A percentile compares a stretch with the other conserved stretches of the same genome.
Conservation (phyloP, 2,329 filamentous ascomycete genomes). For the Zarea fungicola region DNA sequence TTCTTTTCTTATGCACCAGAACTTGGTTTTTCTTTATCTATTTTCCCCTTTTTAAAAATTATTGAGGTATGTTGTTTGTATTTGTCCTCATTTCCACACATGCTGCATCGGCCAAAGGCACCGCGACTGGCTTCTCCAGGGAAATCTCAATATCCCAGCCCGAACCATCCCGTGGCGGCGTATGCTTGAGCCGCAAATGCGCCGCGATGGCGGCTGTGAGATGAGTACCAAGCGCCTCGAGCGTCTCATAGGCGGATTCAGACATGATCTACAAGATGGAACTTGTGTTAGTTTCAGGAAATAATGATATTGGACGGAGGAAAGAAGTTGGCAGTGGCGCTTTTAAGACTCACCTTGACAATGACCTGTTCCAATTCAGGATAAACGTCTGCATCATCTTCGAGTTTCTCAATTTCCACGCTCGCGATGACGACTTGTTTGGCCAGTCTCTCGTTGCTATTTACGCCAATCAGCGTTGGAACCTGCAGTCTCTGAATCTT, state of each 20-base stretch:
- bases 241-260: constrained; percentile 54
- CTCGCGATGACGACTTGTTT: constrained; percentile 64
- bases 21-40: no score
- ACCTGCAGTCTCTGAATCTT: constrained; percentile 54
- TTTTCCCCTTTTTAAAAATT: no score
- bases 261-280: constrained; percentile 36
- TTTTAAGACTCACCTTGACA: constrained; percentile 47
- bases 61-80: constrained; percentile 16
- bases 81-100: constrained; percentile 49
- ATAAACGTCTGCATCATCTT: constrained; percentile 44
- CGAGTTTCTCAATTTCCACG: constrained; percentile 54
- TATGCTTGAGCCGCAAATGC: constrained; percentile 30
- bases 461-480: constrained; percentile 67
- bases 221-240: constrained; percentile 54
- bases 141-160: constrained; percentile 53
- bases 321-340: neutral
- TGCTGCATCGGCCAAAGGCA: constrained; percentile 66
- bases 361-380: constrained; percentile 53
- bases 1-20: no score
- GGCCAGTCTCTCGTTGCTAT: constrained; percentile 60
- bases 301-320: neutral
- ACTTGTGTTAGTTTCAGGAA: neutral
- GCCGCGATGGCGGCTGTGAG: constrained; percentile 41
- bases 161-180: constrained; percentile 13
- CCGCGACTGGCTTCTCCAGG: constrained; percentile 68